phyloP scores from a whole-genome alignment of 257 asterid species.

The Prunella vulgaris region DNA sequence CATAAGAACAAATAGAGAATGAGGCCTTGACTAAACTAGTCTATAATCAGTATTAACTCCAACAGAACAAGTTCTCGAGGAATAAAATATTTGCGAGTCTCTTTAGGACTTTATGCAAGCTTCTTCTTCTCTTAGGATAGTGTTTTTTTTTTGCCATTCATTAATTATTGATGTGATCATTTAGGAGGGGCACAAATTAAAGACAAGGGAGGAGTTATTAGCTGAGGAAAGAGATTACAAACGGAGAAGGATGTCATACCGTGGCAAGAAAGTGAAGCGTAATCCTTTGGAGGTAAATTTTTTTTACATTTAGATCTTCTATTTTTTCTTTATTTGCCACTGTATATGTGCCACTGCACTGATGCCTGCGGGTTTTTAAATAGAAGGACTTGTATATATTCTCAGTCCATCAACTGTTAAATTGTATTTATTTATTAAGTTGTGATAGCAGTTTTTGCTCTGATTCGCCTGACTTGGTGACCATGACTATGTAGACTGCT shows the following conservation, averaged over 20 bases:
- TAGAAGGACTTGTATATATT: too few species aligned
- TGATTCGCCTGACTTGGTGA: too few species aligned
- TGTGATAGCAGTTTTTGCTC: too few species aligned
- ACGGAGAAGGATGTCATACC: conserved; percentile 92
- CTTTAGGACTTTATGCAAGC: not conserved
- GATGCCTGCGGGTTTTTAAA: too few species aligned
- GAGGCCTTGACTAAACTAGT: not conserved
- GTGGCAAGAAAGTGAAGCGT: conserved; percentile 85
- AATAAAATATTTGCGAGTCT: not conserved
- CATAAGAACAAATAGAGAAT: not conserved
- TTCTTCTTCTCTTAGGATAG: not conserved
- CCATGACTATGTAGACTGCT: too few species aligned
- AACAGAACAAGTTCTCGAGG: not conserved
- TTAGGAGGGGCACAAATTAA: conserved; percentile 54
- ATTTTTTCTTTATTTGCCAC: not conserved
- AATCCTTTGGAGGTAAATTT: conserved; percentile 55
- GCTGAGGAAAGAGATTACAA: conserved; percentile 99
- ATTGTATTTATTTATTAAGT: too few species aligned
- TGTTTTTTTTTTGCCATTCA: not conserved
- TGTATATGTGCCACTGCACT: not conserved
- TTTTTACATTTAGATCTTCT: conserved; percentile 3
- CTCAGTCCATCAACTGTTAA: too few species aligned
- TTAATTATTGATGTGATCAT: conserved; percentile 13
- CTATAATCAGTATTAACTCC: not conserved
- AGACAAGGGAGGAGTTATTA: conserved; percentile 83